These are phyloP conservation scores for Microthyrium microscopicum DNA, from an alignment of 2,329 filamentous ascomycete genomes.

Conservation along the genomic window DNA sequence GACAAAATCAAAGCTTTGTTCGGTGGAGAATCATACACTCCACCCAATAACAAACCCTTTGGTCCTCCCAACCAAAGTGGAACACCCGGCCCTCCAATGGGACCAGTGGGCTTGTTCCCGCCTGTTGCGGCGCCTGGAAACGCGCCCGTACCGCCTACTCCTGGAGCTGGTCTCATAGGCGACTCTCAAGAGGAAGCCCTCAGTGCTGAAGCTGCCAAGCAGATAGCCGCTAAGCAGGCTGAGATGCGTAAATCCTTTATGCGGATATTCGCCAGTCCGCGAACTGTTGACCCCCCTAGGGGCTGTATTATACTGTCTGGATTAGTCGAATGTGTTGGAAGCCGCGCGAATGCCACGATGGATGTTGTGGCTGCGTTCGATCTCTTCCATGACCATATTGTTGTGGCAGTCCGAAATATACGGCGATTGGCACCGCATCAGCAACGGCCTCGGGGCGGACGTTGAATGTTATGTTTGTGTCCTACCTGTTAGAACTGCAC, in stretches of 20 bases:
- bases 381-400: constrained; percentile 15
- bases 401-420: not conserved
- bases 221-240: not conserved
- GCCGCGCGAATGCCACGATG: constrained; percentile 23
- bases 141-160: not conserved
- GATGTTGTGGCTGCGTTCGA: constrained; percentile 30
- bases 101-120: not conserved
- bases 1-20: constrained; percentile 20
- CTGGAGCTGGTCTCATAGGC: not conserved
- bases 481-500: too few species aligned
- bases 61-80: too few species aligned
- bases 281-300: constrained; percentile 21
- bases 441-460: constrained; percentile 6
- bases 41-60: too few species aligned
- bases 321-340: constrained; percentile 28
- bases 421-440: not conserved
- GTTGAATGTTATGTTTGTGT: constrained; percentile 1
- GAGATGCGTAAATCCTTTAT: constrained; percentile 3
- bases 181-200: not conserved
- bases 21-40: not conserved
- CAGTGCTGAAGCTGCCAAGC: not conserved
- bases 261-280: constrained; percentile 1
- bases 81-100: too few species aligned
- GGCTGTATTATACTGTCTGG: constrained; percentile 29
- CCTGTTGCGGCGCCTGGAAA: not conserved